phyloP scores from a whole-genome alignment of 345 rosid species.

The Eucalyptus erythrocorys region DNA sequence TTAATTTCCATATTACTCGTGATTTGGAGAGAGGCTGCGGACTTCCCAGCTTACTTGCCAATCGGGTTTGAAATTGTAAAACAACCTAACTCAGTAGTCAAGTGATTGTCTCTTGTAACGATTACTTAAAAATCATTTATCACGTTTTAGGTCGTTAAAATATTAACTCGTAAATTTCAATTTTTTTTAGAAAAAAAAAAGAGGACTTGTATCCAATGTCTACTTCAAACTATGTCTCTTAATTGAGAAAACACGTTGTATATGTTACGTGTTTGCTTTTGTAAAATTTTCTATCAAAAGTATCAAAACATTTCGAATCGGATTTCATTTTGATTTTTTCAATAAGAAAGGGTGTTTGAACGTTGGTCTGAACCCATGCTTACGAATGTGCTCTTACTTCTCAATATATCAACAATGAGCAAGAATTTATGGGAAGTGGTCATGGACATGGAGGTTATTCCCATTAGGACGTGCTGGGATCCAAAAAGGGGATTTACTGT shows the following conservation, averaged over 20 bases:
- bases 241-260: neutral
- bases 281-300: too few relatives aligned
- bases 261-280: rapidly evolving
- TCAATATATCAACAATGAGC: neutral
- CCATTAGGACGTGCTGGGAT: neutral
- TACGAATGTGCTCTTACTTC: neutral
- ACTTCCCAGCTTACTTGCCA: neutral
- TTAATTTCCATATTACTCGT: neutral
- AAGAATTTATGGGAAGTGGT: neutral
- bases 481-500: neutral
- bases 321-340: neutral
- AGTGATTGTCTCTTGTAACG: neutral
- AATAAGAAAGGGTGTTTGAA: neutral
- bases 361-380: neutral
- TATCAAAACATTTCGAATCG: neutral
- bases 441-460: neutral
- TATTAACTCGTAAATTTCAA: neutral
- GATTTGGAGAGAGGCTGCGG: neutral
- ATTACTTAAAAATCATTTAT: neutral
- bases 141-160: neutral
- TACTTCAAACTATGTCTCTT: neutral
- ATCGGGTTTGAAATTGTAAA: neutral
- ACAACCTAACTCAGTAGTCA: too few relatives aligned
- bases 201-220: neutral
- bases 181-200: neutral